Base-by-base conservation (phyloP, 495 filamentous ascomycete genomes). In the Penicillium cataractarum region DNA sequence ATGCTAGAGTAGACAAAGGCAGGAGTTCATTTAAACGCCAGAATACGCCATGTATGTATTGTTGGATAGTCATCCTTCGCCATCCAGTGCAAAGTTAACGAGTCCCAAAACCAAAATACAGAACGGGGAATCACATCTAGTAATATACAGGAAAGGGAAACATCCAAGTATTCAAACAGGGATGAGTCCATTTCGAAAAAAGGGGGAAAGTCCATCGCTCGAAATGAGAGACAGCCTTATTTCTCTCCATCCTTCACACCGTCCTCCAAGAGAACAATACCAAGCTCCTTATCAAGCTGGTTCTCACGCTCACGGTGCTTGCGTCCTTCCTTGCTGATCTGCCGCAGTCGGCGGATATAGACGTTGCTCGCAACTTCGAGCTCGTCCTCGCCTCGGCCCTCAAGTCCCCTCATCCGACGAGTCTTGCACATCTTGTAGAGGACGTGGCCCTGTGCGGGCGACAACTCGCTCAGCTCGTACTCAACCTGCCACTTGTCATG, bases 401-500 rank as follows among this genome's bases (percentile, higher is more conserved):
- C 66, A 26, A 89, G 70, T 2, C 73, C 68, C 55, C 78, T 81
- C 46, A 70, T 64, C 13, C 90, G 85, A 2, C 90, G 81, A 2
- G 57, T 55, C 60, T 83, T 78, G 29, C 81, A 73, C 51, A 71
- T 68, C 17, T 77, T 26, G 65, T 90, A 92, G 31, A 87, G 66
- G 0, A 26, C 71, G 26, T 72, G 65, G 3, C 82, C 84, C 4
- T 71, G 52, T 0, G 55, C 22, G 0, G 65, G 60, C 0, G 66
- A 37, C 2, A 88, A 65, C 67, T 95, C 90, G 48, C 80, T 74
- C 32, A 97, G 71, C 26, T 84, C 79, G 74, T 96, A 97, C 58
- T 96, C 87, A 40, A 97, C 76, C 0, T 74, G 73, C 94, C 95
- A 99, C 2, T 76, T 72, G 63, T 93, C 85, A 0, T 63, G 13